phyloP scores from a whole-genome alignment of 441 rosid species.

The Adansonia gregorii region DNA sequence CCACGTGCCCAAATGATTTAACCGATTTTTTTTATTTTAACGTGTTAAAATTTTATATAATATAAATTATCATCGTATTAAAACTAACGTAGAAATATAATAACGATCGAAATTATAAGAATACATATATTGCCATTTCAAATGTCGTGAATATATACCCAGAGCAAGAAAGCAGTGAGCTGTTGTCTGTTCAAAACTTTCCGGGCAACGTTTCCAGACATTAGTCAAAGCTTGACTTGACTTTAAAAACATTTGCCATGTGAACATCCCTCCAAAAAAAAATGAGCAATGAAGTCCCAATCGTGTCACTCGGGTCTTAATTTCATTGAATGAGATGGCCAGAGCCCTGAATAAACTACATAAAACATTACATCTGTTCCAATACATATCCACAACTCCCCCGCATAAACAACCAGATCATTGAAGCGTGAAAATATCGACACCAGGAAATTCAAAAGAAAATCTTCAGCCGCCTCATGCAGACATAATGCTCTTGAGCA shows the following conservation, averaged over 20 bases:
- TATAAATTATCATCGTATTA: too few species aligned
- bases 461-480: conserved; percentile 29
- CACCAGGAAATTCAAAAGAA: conserved; percentile 33
- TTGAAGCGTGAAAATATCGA: conserved; percentile 10
- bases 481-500: conserved; percentile 7
- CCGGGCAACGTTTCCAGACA: conserved; percentile 14
- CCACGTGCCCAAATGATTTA: background rate
- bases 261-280: conserved; percentile 3
- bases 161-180: background rate
- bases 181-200: background rate
- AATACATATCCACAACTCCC: background rate
- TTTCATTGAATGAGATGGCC: conserved; percentile 23
- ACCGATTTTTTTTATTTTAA: background rate
- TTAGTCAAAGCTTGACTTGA: background rate
- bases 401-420: background rate
- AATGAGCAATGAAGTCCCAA: background rate
- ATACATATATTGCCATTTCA: background rate
- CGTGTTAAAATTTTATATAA: too few species aligned
- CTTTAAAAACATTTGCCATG: background rate
- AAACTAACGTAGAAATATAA: too few species aligned
- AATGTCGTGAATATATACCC: background rate
- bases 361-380: conserved; percentile 30
- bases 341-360: conserved; percentile 24
- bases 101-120: too few species aligned
- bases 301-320: conserved; percentile 1